Evolutionary conservation across 371 early-diverging fungal genomes (phyloP), one percentile per base, ranked within the genome.

Genomic region (Phascolomyces articulosus): DNA sequence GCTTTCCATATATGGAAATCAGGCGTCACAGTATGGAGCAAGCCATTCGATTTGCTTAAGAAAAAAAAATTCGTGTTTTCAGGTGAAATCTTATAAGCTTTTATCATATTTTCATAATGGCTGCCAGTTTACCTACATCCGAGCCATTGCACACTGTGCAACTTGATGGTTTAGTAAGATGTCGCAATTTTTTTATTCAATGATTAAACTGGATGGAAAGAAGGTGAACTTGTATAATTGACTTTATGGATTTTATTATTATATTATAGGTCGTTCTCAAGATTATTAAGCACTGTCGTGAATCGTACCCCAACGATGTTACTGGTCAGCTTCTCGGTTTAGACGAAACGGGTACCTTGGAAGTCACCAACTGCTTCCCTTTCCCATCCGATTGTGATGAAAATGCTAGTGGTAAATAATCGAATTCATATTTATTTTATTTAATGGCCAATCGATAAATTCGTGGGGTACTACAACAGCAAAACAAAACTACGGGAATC

Each of bases 201-300:
- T 23, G n/a, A n/a, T n/a, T n/a, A n/a, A n/a, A n/a, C n/a, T n/a
- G n/a, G n/a, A n/a, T n/a, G n/a, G 41, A 51, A 49, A 11, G 51
- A 6, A 63, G 16, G 40, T 58, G 38, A 38, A 38, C 13, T 38
- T 31, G 53, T 41, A 31, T n/a, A n/a, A n/a, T n/a, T n/a, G 34
- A 6, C 34, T 9, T 34, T 34, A 34, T 34, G 6, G 11, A 49
- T 40, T 13, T 55, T 26, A 41, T 69, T n/a, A 31, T 51, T 20
- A 54, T 18, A 23, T 65, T 55, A 38, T 73, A 90, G 90, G 94
- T 91, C 65, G 89, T 95, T 34, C 83, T 97, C 63, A 95, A 97
- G 85, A 96, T 98, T 79, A 88, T 94, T 74, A 97, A 98, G 86
- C 97, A 97, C 82, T 90, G 94, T 78, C 88, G 93, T 60, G 95